Evolutionary conservation across 768 basidiomycete species (phyloP).

Genomic region (Crassisporium funariophilum): DNA sequence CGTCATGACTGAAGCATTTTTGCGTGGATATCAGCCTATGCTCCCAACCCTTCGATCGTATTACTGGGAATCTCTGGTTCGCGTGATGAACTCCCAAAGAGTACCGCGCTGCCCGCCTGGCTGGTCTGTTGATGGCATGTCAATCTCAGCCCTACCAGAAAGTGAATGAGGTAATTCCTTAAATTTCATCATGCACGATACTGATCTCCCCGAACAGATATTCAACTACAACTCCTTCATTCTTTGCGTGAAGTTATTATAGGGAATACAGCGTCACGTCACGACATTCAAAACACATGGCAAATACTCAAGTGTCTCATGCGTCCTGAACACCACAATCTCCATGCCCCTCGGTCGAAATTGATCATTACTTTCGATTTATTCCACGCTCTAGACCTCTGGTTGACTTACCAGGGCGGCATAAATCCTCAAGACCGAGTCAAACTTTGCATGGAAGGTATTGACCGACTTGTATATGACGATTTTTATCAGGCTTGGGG

Average conservation of each 20-base stretch:
- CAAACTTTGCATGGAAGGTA: slow-evolving; percentile 8
- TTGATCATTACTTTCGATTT: slow-evolving; percentile 3
- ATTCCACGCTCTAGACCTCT: slow-evolving; percentile 3
- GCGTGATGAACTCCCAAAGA: slow-evolving; percentile 6
- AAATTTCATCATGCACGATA: too few relatives aligned
- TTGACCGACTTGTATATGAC: slow-evolving; percentile 1
- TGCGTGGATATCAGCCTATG: slow-evolving; percentile 3
- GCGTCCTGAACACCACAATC: neutral
- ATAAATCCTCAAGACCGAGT: neutral
- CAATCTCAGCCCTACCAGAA: neutral
- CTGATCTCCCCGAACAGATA: slow-evolving; percentile 2
- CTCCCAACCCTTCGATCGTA: slow-evolving; percentile 1
- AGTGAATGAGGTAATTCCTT: neutral
- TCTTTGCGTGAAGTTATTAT: slow-evolving; percentile 2
- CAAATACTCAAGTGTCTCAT: slow-evolving; percentile 1
- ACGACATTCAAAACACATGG: slow-evolving; percentile 8
- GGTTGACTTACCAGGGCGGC: slow-evolving; percentile 4
- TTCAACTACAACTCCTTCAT: slow-evolving; percentile 3
- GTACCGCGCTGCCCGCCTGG: neutral
- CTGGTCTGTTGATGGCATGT: neutral
- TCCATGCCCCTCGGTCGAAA: neutral
- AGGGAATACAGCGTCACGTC: slow-evolving; percentile 1
- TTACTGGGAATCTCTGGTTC: slow-evolving; percentile 13
- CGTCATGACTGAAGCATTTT: slow-evolving; percentile 5
- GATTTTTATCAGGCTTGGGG: slow-evolving; percentile 5